Base-by-base conservation (phyloP, 768 basidiomycete species). In the Collybia nuda region DNA sequence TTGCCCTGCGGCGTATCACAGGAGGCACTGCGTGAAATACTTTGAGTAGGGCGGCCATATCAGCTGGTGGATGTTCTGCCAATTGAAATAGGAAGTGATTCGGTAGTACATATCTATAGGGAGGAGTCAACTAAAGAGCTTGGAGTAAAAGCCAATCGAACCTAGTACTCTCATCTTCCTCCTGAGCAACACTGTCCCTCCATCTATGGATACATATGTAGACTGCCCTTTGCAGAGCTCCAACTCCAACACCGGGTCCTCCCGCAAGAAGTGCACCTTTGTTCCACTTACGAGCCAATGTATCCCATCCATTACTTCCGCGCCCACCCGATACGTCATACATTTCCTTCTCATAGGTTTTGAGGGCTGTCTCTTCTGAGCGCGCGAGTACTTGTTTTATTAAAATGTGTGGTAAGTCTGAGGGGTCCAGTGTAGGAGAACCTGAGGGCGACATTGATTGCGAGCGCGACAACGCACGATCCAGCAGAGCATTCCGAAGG, bases 101-200 rank as follows among this genome's bases (percentile, higher is more conserved):
- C 32, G 84, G 77, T 9, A 93, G 70, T 15, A 93, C 80, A 62
- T 85, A 91, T 68, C 88, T 88, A 52, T 26, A 22, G 32, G 14
- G 14, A 11, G 14, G 9, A 14, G 7, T 32, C 32, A 7, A 44
- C 53, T 22, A 50, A 21, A 15, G 44, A 14, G 37, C 42, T 8
- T 49, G n/a, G 14, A 19, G 32, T 47, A 14, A 26, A 42, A 57
- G 26, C 28, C 47, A 28, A 2, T 68, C 81, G 40, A 63, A 93
- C 86, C 86, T 72, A 7, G 80, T 79, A 61, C 90, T 90, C 67
- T 97, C 94, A 63, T 98, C 95, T 58, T 93, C 89, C 49, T 86
- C 82, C 44, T 91, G 75, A 2, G 91, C 90, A 1, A 85, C 69
- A 9, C 64, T 61, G 65, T 98, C 94, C 51, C 95, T 76, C 95